Evolutionary conservation across 2,329 filamentous ascomycete genomes (phyloP).

Genomic region (Hymenoscyphus scutula): DNA sequence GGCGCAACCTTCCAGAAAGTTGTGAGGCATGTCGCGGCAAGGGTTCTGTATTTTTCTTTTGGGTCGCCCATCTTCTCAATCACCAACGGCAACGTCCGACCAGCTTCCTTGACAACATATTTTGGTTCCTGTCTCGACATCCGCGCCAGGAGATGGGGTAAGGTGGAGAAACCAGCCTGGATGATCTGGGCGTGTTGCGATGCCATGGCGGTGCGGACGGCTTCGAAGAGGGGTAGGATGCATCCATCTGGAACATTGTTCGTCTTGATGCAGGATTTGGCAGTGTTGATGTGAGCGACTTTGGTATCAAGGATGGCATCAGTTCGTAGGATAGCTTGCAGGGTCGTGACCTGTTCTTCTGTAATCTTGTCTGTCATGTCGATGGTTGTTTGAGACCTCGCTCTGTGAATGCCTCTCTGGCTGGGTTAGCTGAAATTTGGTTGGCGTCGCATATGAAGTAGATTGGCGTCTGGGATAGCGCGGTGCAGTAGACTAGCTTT

Average conservation of each 20-base stretch:
- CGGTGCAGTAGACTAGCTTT: not conserved
- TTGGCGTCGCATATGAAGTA: not conserved
- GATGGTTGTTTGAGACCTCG: conserved; percentile 13
- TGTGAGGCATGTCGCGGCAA: conserved; percentile 71
- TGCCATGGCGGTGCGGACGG: conserved; percentile 69
- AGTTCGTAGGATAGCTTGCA: conserved; percentile 52
- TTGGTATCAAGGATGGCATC: conserved; percentile 69
- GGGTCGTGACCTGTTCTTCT: conserved; percentile 56
- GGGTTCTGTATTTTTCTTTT: conserved; percentile 77
- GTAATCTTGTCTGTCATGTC: conserved; percentile 56
- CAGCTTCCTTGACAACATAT: conserved; percentile 66
- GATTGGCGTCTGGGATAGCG: not conserved
- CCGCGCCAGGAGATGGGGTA: conserved; percentile 84
- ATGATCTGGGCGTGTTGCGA: conserved; percentile 76
- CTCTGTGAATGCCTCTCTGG: conserved; percentile 20
- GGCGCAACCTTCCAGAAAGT: conserved; percentile 73
- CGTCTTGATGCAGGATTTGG: conserved; percentile 91
- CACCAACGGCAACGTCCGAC: conserved; percentile 69
- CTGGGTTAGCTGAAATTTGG: conserved; percentile 17
- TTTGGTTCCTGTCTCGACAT: conserved; percentile 82
- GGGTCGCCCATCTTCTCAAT: conserved; percentile 84
- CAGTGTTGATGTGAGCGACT: conserved; percentile 65
- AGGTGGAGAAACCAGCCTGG: conserved; percentile 80
- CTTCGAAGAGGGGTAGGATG: conserved; percentile 76
- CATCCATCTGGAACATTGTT: conserved; percentile 77